Evolutionary conservation across 768 basidiomycete species (phyloP), one percentile per base, ranked within the genome.

Genomic region (Porpolomopsis calyptriformis): DNA sequence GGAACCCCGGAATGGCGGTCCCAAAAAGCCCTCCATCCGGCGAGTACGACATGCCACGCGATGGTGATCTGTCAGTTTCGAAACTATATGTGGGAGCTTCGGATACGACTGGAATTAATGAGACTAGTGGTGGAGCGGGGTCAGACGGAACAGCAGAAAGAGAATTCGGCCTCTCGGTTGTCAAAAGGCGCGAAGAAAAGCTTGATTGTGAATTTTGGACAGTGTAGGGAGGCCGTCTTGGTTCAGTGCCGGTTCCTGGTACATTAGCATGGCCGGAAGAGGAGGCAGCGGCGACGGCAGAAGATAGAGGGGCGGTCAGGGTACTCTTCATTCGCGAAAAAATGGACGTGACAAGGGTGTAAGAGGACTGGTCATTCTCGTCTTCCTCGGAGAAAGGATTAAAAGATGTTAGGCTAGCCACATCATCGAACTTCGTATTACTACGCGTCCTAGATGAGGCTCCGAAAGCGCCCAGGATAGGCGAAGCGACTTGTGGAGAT

Each of bases 381-480:
- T 91, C 88, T 60, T 92, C 90, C 58, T 89, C 86, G n/a, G 85
- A 79, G 67, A 90, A 92, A 4, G 87, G 87, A 60, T 91, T 91
- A 71, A 85, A 89, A 41, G 85, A 85, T 23, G 90, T 92, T 47
- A 92, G 65, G 57, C 79, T 77, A 37, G 74, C 73, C 36, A 81
- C 72, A 68, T 86, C 86, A 55, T 72, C 70, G 27, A 81, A 60
- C 55, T 73, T 80, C 25, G 74, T 72, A 60, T 72, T 79, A 61
- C 77, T 79, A 53, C 78, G 72, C 10, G 82, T 82, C 57, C 79
- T 68, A 18, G 73, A 76, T 9, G 74, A 72, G 14, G 66, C 65
- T 12, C 66, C 64, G 41, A 65, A 55, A 6, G 65, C 60, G 40
- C 60, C 60, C 11, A 64, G 52, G 39, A 62, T 52, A 22, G 69